phyloP scores from a whole-genome alignment of 495 filamentous ascomycete genomes.

The Penicillium pulvis region DNA sequence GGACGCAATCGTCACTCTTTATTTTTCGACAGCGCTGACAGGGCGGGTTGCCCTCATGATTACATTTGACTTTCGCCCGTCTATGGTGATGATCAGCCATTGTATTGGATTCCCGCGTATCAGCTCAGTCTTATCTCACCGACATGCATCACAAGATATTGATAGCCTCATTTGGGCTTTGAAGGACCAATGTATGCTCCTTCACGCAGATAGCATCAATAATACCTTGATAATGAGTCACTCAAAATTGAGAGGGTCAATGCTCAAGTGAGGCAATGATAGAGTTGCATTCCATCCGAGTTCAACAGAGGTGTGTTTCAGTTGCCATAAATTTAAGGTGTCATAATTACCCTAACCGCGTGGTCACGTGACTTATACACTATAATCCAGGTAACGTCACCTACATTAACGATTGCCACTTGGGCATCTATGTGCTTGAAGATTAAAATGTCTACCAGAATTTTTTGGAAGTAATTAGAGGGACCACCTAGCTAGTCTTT shows the following conservation, averaged over 20 bases:
- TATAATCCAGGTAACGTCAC: no score
- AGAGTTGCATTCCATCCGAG: background rate
- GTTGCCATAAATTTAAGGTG: constrained; percentile 17
- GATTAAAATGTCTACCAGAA: no score
- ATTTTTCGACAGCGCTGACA: constrained; percentile 40
- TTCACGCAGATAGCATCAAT: background rate
- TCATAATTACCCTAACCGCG: constrained; percentile 1
- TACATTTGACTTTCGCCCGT: constrained; percentile 47
- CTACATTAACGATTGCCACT: no score
- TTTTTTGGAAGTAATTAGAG: no score
- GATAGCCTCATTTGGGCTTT: constrained; percentile 39
- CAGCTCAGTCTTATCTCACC: constrained; percentile 25
- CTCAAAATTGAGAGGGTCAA: background rate
- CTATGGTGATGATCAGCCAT: constrained; percentile 16
- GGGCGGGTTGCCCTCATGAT: constrained; percentile 42
- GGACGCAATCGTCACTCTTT: constrained; percentile 27
- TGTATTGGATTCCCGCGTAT: background rate
- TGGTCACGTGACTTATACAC: constrained; percentile 15
- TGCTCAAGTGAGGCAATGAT: background rate
- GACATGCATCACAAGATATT: constrained; percentile 46
- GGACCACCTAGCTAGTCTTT: no score
- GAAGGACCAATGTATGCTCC: background rate
- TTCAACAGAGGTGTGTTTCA: constrained; percentile 1
- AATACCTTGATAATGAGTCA: background rate
- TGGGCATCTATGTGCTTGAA: no score